Evolutionary conservation across 2,329 filamentous ascomycete species (phyloP), one percentile per base, ranked within the genome.

Genomic region (Botrytis hyacinthi): DNA sequence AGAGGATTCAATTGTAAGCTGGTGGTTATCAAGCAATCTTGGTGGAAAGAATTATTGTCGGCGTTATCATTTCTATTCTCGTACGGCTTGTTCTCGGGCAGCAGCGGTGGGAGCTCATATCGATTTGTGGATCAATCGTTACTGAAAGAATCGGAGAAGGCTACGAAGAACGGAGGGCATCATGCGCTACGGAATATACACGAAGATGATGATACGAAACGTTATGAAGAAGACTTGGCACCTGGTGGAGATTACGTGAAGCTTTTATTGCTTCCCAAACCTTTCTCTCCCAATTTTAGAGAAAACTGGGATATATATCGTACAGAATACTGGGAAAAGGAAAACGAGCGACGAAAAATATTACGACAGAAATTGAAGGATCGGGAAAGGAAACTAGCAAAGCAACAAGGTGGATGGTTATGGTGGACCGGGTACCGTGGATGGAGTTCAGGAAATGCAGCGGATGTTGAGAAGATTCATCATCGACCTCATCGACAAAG

Each of bases 301-400:
- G 95, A 98, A 82, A 97, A 97, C 77, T 99, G 96, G 96, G 96
- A 99, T 80, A 87, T 95, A 26, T 99, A 97, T 83, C 89, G 96
- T 71, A 91, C 92, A 48, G 95, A 98, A 75, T 99, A 98, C 83
- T 99, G 96, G 96, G 95, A 98, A 78, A 91, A 91, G 75, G 96
- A 99, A 82, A 99, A 99, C 80, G 94, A 97, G 82, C 91, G 95
- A 3, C 90, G 96, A 20, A 88, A 91, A 4, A 84, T 92, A 73
- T 85, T 98, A 37, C 88, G 93, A 60, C 80, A 87, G 61, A 92
- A 92, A 80, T 84, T 97, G 68, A 88, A 90, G 75, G 87, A 90
- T 70, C 87, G 89, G 46, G 91, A 95, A 78, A 86, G 87, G 29
- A 89, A 91, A 75, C 83, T 93, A 57, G 90, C 91, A 20, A 90